Base-by-base conservation (phyloP, 139 green algal species). In the Asterochloris sp. region DNA sequence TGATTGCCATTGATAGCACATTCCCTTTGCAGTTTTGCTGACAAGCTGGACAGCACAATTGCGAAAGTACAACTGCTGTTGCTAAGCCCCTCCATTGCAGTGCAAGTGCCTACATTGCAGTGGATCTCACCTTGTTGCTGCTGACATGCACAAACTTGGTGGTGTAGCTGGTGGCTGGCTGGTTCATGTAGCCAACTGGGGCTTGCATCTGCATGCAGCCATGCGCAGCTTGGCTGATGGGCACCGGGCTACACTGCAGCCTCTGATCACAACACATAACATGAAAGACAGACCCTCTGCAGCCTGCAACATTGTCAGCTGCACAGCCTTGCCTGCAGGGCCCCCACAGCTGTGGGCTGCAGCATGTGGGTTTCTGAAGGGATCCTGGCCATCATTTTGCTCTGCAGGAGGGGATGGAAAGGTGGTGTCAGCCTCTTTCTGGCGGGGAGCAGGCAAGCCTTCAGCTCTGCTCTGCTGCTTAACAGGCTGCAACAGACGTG, bases 121-220 rank as follows among this genome's bases (percentile, higher is more conserved):
- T 69, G 67, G 28, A 69, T 27, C 26, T 16, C 13, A 66, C 61
- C 81, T 67, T 84, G 73, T 68, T 76, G 27, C 54, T 60, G 81
- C 62, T 69, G 27, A 64, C 73, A 68, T 92, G 90, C 2, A 96
- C 94, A 83, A 97, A 98, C 74, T 92, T 95, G 28, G 89, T 94
- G 67, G 83, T 86, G 63, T 96, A 90, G 76, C 86, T 92, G 73
- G 83, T 92, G 16, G 88, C 91, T 11, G 95, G 96, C 23, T 84
- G 78, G 75, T 93, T 75, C 2, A 71, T 78, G 80, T 96, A 98
- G 13, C 76, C 91, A 12, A 81, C 66, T 0, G 94, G 93, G 64
- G 24, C 28, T 66, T 29, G 63, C 28, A 12, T 60, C 28, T 64
- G 24, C n/a, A 27, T 64, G 10, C 29, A 61, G 63, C 21, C 4